phyloP scores from a whole-genome alignment of 2,329 filamentous ascomycete genomes.

The Colletotrichum sp. region DNA sequence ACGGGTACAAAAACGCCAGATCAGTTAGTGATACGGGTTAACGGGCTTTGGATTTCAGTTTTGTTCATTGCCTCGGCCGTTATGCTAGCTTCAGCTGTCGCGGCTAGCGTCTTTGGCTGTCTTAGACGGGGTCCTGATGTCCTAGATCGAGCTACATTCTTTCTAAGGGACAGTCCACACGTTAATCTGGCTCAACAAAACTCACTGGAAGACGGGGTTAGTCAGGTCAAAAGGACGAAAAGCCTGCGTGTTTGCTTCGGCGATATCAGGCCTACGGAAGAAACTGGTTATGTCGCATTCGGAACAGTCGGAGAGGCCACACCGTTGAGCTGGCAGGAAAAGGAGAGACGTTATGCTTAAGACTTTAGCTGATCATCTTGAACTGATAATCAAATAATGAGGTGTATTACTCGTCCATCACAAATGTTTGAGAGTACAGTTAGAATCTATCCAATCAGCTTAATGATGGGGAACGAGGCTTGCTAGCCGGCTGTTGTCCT shows the following conservation, averaged over 20 bases:
- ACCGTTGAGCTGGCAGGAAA: background rate
- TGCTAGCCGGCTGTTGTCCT: too few relatives aligned
- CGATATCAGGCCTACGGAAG: background rate
- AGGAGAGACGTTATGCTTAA: background rate
- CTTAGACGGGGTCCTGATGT: slow-evolving; percentile 28
- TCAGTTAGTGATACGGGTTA: background rate
- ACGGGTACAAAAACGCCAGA: background rate
- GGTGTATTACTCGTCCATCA: too few relatives aligned
- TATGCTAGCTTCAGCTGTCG: background rate
- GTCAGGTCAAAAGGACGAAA: background rate
- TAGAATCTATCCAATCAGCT: background rate
- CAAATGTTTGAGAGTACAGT: background rate
- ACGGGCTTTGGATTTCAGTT: background rate
- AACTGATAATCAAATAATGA: too few relatives aligned
- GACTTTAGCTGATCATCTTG: background rate
- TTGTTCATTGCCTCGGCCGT: background rate
- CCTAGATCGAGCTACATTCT: slow-evolving; percentile 24
- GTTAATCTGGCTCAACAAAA: fast-evolving
- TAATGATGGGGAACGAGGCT: background rate
- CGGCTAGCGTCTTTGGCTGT: slow-evolving; percentile 24
- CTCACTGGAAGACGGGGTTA: background rate
- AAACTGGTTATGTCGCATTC: background rate
- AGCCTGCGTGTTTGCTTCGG: background rate
- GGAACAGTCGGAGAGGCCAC: background rate
- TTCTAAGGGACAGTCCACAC: background rate